Evolutionary conservation across 2,329 filamentous ascomycete genomes (phyloP), one percentile per base, ranked within the genome.

Genomic region (Apiospora pterosperma): DNA sequence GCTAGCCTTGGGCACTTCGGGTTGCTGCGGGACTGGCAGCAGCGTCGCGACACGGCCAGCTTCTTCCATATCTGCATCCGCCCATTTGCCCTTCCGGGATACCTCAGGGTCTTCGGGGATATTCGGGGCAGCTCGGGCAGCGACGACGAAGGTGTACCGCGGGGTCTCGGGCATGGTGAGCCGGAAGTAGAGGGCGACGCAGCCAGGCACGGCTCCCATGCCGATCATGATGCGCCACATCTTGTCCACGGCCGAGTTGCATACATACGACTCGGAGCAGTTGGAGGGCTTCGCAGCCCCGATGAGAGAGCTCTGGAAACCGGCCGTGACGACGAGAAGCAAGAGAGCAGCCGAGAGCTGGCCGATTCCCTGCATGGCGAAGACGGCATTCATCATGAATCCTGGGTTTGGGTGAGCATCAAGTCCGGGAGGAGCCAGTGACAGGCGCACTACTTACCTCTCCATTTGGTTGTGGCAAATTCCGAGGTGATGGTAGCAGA

Each of bases 351-450:
- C 91, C 25, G 81, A 82, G 63, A 94, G 88, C 76, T 94, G 91
- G 28, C 92, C 91, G 61, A 94, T 84, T 68, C 91, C 91, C 75
- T 95, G 92, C 90, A 93, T 93, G 69, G 91, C 90, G 72, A 94
- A 94, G 64, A 95, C 91, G 23, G 90, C 83, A 31, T 86, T 90
- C 88, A 95, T 93, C 89, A 94, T 94, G 68, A 90, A 90, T 68
- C 91, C 91, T 55, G 7, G 10, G 2, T 55, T 5, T 12, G 16
- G 48, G 19, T 55, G 28, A 55, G 48, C 28, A 55, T 34, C 25
- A 19, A 21, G 41, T 42, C 11, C 42, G 7, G 5, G 16, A 19
- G 16, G 25, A n/a, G 19, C 31, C 8, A 28, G 48, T 34, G 28
- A 31, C 7, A 55, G 2, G 5, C 48, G 19, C 28, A 6, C 6